Conservation (phyloP, 371 early-diverging fungal species). For the Syncephalastrum racemosum region DNA sequence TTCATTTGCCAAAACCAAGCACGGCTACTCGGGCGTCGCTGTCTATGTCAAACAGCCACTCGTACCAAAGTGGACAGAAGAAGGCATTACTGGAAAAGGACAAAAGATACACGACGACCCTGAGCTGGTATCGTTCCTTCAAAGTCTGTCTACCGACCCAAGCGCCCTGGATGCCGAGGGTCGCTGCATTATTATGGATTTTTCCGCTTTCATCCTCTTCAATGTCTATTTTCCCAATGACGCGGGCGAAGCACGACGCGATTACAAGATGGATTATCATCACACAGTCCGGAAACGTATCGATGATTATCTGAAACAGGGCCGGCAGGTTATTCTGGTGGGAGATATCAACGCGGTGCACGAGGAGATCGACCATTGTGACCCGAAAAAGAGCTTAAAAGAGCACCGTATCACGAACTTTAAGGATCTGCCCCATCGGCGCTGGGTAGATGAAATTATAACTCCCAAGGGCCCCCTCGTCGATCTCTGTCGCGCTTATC, state of each 20-base stretch:
- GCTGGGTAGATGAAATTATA: slow-evolving; percentile 70
- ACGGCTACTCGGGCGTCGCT: slow-evolving; percentile 80
- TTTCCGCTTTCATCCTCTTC: slow-evolving; percentile 74
- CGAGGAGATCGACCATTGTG: slow-evolving; percentile 76
- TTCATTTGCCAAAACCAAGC: slow-evolving; percentile 57
- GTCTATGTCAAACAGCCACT: slow-evolving; percentile 61
- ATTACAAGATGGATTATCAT: slow-evolving; percentile 70
- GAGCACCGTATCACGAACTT: slow-evolving; percentile 59
- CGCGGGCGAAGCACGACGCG: slow-evolving; percentile 52
- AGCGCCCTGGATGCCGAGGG: slow-evolving; percentile 73
- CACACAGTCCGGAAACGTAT: slow-evolving; percentile 54
- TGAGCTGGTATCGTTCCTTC: slow-evolving; percentile 10
- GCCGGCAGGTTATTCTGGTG: slow-evolving; percentile 67
- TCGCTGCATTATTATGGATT: slow-evolving; percentile 79
- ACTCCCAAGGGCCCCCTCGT: slow-evolving; percentile 55
- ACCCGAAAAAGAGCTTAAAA: slow-evolving; percentile 63
- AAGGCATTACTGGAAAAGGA: slow-evolving; percentile 62
- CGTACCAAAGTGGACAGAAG: slow-evolving; percentile 56
- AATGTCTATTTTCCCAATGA: slow-evolving; percentile 84
- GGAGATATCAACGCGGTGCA: slow-evolving; percentile 87
- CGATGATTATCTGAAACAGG: slow-evolving; percentile 45
- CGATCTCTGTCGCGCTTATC: slow-evolving; percentile 53
- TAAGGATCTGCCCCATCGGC: slow-evolving; percentile 63
- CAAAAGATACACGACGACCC: background rate
- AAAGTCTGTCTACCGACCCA: slow-evolving; percentile 35